phyloP scores from a whole-genome alignment of 1,284 basidiomycete genomes.

The Rhodotorula sp. region DNA sequence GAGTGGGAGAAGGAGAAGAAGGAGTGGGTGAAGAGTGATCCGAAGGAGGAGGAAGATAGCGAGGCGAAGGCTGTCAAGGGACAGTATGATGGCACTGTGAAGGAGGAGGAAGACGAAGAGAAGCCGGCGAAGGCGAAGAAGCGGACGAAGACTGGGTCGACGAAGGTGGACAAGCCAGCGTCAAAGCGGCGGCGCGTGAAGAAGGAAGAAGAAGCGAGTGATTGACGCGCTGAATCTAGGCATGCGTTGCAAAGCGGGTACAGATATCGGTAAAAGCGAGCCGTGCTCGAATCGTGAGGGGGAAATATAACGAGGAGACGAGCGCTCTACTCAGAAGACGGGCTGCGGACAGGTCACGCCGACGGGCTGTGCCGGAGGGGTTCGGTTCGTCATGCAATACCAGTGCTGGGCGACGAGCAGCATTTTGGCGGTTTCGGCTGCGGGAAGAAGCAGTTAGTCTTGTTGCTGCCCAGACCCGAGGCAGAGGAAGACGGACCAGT shows the following conservation, averaged over 20 bases:
- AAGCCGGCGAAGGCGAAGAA: neutral
- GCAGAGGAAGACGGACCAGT: neutral
- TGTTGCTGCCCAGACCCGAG: slow-evolving; percentile 28
- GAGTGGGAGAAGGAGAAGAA: slow-evolving; percentile 22
- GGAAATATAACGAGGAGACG: neutral
- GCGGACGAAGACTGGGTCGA: neutral
- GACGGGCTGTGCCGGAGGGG: slow-evolving; percentile 6
- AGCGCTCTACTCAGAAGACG: slow-evolving; percentile 8
- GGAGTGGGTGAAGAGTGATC: slow-evolving; percentile 4
- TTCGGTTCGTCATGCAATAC: slow-evolving; percentile 5
- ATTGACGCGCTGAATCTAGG: too few relatives aligned
- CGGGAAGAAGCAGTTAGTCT: slow-evolving; percentile 22
- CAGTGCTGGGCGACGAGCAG: slow-evolving; percentile 5
- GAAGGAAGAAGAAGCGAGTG: neutral
- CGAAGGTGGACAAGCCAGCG: neutral
- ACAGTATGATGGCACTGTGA: too few relatives aligned
- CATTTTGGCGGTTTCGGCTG: slow-evolving; percentile 10
- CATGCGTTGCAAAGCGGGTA: too few relatives aligned
- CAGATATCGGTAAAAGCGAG: too few relatives aligned
- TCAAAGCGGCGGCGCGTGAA: neutral
- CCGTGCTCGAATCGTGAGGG: neutral
- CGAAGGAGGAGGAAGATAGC: neutral
- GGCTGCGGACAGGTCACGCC: slow-evolving; percentile 33
- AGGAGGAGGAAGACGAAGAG: neutral
- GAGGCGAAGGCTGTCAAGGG: neutral